Conservation (phyloP, 495 filamentous ascomycete genomes). For the Recurvomyces mirabilis region DNA sequence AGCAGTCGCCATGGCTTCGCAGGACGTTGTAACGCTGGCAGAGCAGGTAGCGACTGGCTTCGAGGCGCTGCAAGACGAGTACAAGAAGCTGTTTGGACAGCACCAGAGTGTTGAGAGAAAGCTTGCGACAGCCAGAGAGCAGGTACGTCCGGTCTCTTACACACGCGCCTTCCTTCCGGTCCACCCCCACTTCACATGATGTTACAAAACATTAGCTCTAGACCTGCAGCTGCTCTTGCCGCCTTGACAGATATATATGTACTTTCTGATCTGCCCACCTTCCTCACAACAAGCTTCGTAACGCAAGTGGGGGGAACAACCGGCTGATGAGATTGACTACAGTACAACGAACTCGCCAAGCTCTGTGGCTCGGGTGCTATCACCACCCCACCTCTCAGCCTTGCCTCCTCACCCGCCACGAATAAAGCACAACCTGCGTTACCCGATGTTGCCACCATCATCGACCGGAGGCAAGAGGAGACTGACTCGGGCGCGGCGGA, state of each 20-base stretch:
- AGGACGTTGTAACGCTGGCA: constrained; percentile 15
- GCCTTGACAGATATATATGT: constrained; percentile 40
- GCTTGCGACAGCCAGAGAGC: constrained; percentile 28
- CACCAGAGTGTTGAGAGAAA: constrained; percentile 29
- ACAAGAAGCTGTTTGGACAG: constrained; percentile 25
- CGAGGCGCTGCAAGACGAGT: constrained; percentile 29
- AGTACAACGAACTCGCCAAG: constrained; percentile 30
- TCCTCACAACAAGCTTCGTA: too few species aligned
- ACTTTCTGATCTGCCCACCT: not conserved
- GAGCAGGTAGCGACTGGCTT: constrained; percentile 29
- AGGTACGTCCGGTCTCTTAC: constrained; percentile 22
- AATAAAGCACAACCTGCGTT: constrained; percentile 10
- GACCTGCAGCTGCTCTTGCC: constrained; percentile 49
- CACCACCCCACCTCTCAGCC: constrained; percentile 16
- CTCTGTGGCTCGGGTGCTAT: constrained; percentile 11
- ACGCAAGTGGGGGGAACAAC: not conserved
- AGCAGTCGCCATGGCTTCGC: too few species aligned
- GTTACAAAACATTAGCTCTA: constrained; percentile 56
- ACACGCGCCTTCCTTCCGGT: too few species aligned
- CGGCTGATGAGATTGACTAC: constrained; percentile 16
- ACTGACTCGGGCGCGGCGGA: not conserved
- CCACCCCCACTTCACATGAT: constrained; percentile 36
- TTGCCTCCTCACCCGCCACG: constrained; percentile 15
- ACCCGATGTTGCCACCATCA: not conserved
- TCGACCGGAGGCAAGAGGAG: not conserved